phyloP scores from a whole-genome alignment of 2,329 filamentous ascomycete species.

The Fusarium sacchari region DNA sequence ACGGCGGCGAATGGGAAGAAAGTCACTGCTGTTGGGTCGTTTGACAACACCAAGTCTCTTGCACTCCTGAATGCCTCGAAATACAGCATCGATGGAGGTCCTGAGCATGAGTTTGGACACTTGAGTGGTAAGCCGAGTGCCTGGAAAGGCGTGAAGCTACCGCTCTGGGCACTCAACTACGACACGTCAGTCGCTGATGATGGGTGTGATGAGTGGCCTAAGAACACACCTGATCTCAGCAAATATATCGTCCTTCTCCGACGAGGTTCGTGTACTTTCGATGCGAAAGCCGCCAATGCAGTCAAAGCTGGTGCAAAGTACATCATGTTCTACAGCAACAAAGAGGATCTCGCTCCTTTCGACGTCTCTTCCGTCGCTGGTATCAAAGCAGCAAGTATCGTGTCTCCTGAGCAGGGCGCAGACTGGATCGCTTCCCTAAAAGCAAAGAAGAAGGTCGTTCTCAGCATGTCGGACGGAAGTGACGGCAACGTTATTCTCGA shows the following conservation, averaged over 20 bases:
- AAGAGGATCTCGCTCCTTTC: conserved; percentile 47
- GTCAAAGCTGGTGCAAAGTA: conserved; percentile 67
- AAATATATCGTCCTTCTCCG: conserved; percentile 68
- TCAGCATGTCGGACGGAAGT: conserved; percentile 56
- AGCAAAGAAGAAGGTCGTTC: conserved; percentile 54
- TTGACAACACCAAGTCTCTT: conserved; percentile 59
- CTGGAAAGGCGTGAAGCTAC: conserved; percentile 59
- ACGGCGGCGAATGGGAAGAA: conserved; percentile 59
- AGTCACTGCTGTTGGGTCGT: conserved; percentile 60
- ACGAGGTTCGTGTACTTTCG: conserved; percentile 67
- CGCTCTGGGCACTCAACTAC: conserved; percentile 60
- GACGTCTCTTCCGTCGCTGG: conserved; percentile 46
- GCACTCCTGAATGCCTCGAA: conserved; percentile 54
- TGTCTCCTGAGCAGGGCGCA: conserved; percentile 53
- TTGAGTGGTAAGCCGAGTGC: conserved; percentile 52
- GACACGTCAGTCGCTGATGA: conserved; percentile 60
- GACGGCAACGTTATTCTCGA: conserved; percentile 50
- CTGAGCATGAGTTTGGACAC: conserved; percentile 54
- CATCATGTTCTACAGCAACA: conserved; percentile 70
- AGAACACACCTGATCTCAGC: conserved; percentile 65
- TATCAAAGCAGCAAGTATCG: conserved; percentile 54
- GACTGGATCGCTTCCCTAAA: conserved; percentile 57
- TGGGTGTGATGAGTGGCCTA: conserved; percentile 63
- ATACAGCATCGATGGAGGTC: conserved; percentile 53
- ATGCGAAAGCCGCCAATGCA: conserved; percentile 63